A percentile compares a stretch with the other conserved stretches of the same genome.
Evolutionary conservation across 257 asterid genomes (phyloP).

Genomic region (Solanum clarkiae): DNA sequence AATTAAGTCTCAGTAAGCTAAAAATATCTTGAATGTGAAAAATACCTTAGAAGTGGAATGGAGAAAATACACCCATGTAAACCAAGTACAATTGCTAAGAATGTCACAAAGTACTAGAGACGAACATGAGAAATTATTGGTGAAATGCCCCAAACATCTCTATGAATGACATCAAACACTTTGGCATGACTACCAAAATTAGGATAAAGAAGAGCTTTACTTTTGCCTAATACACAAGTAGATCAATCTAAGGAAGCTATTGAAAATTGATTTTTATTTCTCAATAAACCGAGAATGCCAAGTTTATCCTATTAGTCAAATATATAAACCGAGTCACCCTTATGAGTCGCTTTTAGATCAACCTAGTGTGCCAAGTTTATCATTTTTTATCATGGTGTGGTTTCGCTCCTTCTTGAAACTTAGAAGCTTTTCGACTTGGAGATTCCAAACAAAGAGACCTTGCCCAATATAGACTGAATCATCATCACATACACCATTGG

Average conservation of each 20-base stretch:
- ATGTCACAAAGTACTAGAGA: background rate
- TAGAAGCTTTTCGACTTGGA: background rate
- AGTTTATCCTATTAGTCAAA: background rate
- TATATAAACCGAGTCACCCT: background rate
- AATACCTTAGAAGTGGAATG: background rate
- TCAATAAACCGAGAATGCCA: background rate
- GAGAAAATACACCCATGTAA: background rate
- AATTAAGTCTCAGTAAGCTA: background rate
- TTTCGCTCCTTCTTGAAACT: background rate
- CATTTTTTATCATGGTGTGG: background rate
- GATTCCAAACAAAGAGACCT: background rate
- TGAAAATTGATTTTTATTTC: background rate
- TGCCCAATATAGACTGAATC: background rate
- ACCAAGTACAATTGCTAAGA: background rate
- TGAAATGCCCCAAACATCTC: background rate
- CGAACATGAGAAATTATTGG: background rate
- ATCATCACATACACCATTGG: background rate
- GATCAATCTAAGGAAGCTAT: background rate
- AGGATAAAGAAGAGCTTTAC: background rate
- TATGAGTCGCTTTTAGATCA: background rate
- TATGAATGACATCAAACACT: background rate
- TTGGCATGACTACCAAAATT: background rate
- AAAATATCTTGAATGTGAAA: background rate
- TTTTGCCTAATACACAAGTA: background rate
- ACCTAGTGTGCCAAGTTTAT: background rate